Base-by-base conservation (phyloP, 352 stramenopile genomes). In the Globisporangium okanoganense region DNA sequence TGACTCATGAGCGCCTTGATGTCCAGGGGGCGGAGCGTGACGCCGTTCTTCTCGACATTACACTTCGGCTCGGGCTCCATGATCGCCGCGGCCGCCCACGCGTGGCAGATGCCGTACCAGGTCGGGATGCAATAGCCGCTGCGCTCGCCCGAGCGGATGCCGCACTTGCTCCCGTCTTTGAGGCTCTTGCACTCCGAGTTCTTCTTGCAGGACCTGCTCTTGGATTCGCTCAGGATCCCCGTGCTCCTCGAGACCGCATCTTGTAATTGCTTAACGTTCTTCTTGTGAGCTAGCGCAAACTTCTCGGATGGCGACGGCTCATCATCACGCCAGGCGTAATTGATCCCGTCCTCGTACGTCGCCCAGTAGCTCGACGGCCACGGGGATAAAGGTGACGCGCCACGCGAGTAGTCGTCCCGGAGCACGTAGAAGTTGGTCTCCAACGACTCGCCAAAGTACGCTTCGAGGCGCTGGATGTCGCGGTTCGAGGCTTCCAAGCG, bases 291-390 rank as follows among this genome's bases (percentile, higher is more conserved):
- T 2, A 27, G 62, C 13, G 73, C 75, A 61, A 83, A 85, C 64
- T 83, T 83, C 49, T 85, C 41, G 9, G 41, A 48, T 6, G 41
- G 41, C 41, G 41, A n/a, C 13, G 41, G 41, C 41, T 48, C 41
- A 6, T 25, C 41, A n/a, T 48, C 41, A 71, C 0, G 75, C 64
- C 5, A 75, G 66, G 56, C 78, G 61, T 76, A 80, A 56, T 88
- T 88, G 62, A 90, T 80, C 35, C 75, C 76, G 65, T 90, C 79
- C 18, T 71, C 61, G 60, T 74, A 87, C 47, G 72, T 51, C 0
- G 81, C 77, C 81, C 81, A 91, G 66, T 89, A 91, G 68, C 81
- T 89, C 52, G 73, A 74, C 5, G 81, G 79, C 81, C 81, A 91
- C 49, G 78, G 71, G 54, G 79, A 73, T 13, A 73, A 13, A 3